These are phyloP conservation scores for Camellia sinensis DNA, from an alignment of 148 eudicot genomes.

Conservation along the genomic window DNA sequence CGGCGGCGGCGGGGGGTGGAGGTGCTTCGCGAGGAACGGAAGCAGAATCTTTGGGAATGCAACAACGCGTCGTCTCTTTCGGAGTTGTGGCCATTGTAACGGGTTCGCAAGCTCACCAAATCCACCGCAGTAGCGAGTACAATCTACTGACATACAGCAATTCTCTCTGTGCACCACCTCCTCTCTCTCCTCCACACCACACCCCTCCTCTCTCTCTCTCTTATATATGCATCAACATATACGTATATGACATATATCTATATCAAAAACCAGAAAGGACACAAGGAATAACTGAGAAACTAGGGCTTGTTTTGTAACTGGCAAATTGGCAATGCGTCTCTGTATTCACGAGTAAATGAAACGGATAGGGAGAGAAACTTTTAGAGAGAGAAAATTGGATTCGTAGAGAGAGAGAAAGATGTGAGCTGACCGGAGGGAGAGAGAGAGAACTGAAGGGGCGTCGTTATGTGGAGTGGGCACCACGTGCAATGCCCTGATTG, in stretches of 20 bases:
- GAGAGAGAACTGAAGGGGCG: not conserved
- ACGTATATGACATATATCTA: slow-evolving; percentile 3
- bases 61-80: slow-evolving; percentile 53
- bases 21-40: slow-evolving; percentile 24
- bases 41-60: slow-evolving; percentile 14
- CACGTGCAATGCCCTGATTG: slow-evolving; percentile 9
- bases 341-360: slow-evolving; percentile 9
- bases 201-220: slow-evolving; percentile 12
- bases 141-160: slow-evolving; percentile 73
- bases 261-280: not conserved
- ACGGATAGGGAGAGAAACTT: not conserved
- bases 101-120: slow-evolving; percentile 60
- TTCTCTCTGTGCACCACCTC: slow-evolving; percentile 9
- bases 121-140: slow-evolving; percentile 44
- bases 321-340: slow-evolving; percentile 3
- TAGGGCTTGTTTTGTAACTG: slow-evolving; percentile 5
- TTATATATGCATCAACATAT: not conserved
- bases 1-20: slow-evolving; percentile 10
- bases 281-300: not conserved
- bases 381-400: not conserved
- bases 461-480: not conserved
- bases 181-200: slow-evolving; percentile 1
- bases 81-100: slow-evolving; percentile 67
- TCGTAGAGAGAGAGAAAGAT: not conserved
- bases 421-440: not conserved